Conservation (phyloP, 1,284 basidiomycete genomes). For the Rhodotorula sp. region DNA sequence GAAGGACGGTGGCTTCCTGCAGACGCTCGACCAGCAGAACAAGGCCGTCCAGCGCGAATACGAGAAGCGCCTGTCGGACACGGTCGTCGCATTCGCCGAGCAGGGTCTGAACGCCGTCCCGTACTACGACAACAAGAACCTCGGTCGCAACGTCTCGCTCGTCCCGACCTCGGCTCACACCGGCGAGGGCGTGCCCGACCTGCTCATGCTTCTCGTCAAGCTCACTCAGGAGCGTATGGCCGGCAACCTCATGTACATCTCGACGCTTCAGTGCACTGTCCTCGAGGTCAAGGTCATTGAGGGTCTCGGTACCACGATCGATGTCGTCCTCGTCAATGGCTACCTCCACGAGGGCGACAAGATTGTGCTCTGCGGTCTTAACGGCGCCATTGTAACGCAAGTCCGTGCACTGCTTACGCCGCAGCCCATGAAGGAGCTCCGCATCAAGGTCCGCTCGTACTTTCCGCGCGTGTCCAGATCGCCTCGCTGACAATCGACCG, state of each 20-base stretch:
- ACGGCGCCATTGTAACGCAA: conserved; percentile 96
- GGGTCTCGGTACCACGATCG: conserved; percentile 96
- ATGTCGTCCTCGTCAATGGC: conserved; percentile 96
- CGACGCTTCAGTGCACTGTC: conserved; percentile 98
- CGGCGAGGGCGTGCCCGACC: conserved; percentile 98
- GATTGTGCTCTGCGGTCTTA: conserved; percentile 95
- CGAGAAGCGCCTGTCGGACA: conserved; percentile 81
- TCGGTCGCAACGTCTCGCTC: conserved; percentile 89
- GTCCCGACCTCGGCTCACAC: conserved; percentile 98
- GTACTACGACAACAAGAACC: conserved; percentile 98
- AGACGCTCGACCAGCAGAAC: conserved; percentile 84
- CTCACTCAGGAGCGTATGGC: conserved; percentile 98
- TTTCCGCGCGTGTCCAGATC: conserved; percentile 1
- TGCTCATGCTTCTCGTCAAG: conserved; percentile 97
- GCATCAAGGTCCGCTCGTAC: conserved; percentile 72
- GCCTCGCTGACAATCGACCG: neutral
- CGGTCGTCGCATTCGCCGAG: conserved; percentile 91
- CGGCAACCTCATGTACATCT: conserved; percentile 95
- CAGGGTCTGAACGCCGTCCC: conserved; percentile 93
- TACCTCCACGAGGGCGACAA: conserved; percentile 88
- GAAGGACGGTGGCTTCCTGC: conserved; percentile 88
- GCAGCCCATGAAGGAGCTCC: conserved; percentile 92
- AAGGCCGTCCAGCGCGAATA: conserved; percentile 86
- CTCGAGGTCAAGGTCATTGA: conserved; percentile 99
- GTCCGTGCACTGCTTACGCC: conserved; percentile 92